Evolutionary conservation across 352 stramenopile genomes (phyloP).

Genomic region (Pythium brassicae): DNA sequence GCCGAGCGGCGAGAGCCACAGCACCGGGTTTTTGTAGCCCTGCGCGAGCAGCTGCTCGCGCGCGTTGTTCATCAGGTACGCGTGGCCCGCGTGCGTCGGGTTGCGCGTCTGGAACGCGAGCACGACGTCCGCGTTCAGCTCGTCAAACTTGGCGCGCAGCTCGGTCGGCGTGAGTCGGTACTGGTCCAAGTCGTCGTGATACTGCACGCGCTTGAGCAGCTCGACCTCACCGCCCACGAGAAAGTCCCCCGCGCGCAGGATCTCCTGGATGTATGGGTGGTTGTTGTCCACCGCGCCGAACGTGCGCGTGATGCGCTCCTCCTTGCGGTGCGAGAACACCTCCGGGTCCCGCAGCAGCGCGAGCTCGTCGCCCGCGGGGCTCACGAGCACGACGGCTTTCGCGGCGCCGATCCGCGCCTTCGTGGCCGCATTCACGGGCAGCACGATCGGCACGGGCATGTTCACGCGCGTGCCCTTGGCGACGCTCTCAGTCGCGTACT

Average conservation of each 20-base stretch:
- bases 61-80: conserved; percentile 97
- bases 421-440: conserved; percentile 91
- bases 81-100: conserved; percentile 96
- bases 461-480: conserved; percentile 88
- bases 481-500: conserved; percentile 84
- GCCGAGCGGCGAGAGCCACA: conserved; percentile 96
- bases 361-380: conserved; percentile 91
- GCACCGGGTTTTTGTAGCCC: conserved; percentile 95
- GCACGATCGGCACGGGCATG: conserved; percentile 97
- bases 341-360: conserved; percentile 93
- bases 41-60: conserved; percentile 90
- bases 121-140: conserved; percentile 95
- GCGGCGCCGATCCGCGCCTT: conserved; percentile 86
- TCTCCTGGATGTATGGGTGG: conserved; percentile 97
- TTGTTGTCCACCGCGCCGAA: conserved; percentile 95
- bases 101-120: conserved; percentile 98
- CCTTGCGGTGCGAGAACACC: conserved; percentile 96
- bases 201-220: conserved; percentile 93
- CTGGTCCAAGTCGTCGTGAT: conserved; percentile 97
- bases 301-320: conserved; percentile 97
- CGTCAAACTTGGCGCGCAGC: conserved; percentile 91
- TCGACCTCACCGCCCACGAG: conserved; percentile 96
- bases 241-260: conserved; percentile 93
- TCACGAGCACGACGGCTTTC: conserved; percentile 90
- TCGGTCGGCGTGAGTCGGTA: conserved; percentile 94